A percentile compares a stretch with the other conserved stretches of the same genome.
Evolutionary conservation across 2,329 filamentous ascomycete species (phyloP).

Genomic region (Coleophoma crateriformis): DNA sequence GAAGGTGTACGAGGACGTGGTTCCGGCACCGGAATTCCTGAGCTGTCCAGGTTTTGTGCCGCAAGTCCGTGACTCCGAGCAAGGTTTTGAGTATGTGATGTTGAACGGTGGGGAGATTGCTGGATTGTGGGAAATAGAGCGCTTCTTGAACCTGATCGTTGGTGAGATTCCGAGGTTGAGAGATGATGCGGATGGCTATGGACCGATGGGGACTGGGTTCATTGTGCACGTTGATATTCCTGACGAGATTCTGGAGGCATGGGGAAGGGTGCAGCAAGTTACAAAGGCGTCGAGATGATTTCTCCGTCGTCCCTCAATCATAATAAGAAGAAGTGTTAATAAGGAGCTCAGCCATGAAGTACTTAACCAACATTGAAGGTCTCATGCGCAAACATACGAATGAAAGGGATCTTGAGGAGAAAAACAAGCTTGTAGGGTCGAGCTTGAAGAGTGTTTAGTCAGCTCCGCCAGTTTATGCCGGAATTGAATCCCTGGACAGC

Average conservation of each 20-base stretch:
- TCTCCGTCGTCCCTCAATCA: no score
- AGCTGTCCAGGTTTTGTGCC: constrained; percentile 29
- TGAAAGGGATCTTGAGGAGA: no score
- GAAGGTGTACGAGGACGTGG: constrained; percentile 26
- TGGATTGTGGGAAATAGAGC: constrained; percentile 29
- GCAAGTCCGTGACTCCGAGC: not conserved
- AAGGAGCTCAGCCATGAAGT: no score
- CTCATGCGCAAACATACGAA: no score
- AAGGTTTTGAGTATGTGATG: constrained; percentile 7
- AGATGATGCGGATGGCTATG: constrained; percentile 36
- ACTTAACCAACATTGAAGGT: no score
- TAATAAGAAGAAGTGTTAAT: no score
- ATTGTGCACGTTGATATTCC: constrained; percentile 38
- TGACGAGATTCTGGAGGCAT: constrained; percentile 28
- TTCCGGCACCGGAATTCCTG: constrained; percentile 15
- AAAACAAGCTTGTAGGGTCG: no score
- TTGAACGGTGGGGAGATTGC: not conserved
- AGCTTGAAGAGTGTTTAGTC: no score
- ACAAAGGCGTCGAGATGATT: no score
- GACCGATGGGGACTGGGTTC: constrained; percentile 35
- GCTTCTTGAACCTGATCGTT: constrained; percentile 35
- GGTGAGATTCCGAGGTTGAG: constrained; percentile 37
- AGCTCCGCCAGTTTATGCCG: no score
- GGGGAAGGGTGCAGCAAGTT: constrained; percentile 8
- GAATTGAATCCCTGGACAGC: no score